Evolutionary conservation across 2,329 filamentous ascomycete species (phyloP).

Genomic region (Ophiostoma piceae): DNA sequence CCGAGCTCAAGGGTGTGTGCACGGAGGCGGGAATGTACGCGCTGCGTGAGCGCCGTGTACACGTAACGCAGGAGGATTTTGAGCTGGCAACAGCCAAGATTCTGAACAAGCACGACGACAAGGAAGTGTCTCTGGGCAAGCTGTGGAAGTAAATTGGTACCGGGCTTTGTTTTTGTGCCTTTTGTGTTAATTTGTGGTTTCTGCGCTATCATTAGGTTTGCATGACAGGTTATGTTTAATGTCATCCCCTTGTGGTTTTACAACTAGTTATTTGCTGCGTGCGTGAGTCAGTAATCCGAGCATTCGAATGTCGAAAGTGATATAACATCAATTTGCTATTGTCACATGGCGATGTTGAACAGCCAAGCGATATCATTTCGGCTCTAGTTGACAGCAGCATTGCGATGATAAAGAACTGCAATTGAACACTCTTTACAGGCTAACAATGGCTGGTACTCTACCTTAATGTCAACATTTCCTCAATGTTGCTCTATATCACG

Average conservation of each 20-base stretch:
- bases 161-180: not conserved
- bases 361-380: not conserved
- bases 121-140: constrained; percentile 81
- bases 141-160: constrained; percentile 47
- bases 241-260: not conserved
- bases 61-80: constrained; percentile 98
- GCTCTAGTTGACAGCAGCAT: too few relatives aligned
- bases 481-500: not conserved
- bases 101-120: constrained; percentile 98
- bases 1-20: constrained; percentile 97
- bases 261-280: too few relatives aligned
- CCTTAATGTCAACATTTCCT: not conserved
- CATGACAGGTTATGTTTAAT: constrained; percentile 16
- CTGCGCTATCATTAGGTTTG: not conserved
- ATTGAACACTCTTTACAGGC: too few relatives aligned
- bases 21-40: constrained; percentile 99
- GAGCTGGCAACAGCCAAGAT: constrained; percentile 98
- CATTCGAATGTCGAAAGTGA: too few relatives aligned
- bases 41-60: constrained; percentile 86
- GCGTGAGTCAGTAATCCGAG: too few relatives aligned
- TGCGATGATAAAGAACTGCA: too few relatives aligned
- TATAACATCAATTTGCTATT: not conserved
- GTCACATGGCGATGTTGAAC: not conserved
- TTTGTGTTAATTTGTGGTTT: not conserved
- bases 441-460: too few relatives aligned